Percentiles rank a stretch among this genome's conserved stretches.
Evolutionary conservation across 352 stramenopile species (phyloP).

Genomic region (Phytophthora megakarya): DNA sequence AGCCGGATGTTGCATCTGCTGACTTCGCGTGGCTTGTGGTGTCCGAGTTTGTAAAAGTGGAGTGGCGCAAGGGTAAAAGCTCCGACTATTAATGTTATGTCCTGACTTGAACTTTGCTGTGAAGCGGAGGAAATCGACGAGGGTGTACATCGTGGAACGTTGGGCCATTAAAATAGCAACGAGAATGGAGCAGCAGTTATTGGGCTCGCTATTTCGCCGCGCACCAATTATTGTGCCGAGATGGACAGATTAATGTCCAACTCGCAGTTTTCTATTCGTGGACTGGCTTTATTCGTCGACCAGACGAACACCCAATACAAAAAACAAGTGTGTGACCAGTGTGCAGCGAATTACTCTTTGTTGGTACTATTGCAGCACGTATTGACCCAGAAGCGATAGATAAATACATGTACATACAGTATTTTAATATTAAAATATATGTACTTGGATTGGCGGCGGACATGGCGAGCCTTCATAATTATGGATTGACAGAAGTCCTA

Average conservation of each 20-base stretch:
- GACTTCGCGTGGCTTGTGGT: not conserved
- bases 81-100: too few relatives aligned
- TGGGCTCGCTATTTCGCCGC: not conserved
- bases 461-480: too few relatives aligned
- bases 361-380: conserved; percentile 26
- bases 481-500: too few relatives aligned
- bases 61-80: not conserved
- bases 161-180: too few relatives aligned
- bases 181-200: not conserved
- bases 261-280: not conserved
- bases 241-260: not conserved
- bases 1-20: conserved; percentile 1
- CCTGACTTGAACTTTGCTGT: too few relatives aligned
- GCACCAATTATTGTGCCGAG: not conserved
- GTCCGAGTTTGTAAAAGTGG: not conserved
- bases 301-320: conserved; percentile 21
- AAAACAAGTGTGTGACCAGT: conserved; percentile 18
- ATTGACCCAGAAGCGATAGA: too few relatives aligned
- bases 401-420: too few relatives aligned
- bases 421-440: too few relatives aligned
- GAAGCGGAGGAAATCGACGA: too few relatives aligned
- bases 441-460: too few relatives aligned
- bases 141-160: too few relatives aligned
- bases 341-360: conserved; percentile 1
- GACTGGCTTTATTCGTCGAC: conserved; percentile 17